phyloP scores from a whole-genome alignment of 1,284 basidiomycete genomes.

The Leccinum angustisporum region DNA sequence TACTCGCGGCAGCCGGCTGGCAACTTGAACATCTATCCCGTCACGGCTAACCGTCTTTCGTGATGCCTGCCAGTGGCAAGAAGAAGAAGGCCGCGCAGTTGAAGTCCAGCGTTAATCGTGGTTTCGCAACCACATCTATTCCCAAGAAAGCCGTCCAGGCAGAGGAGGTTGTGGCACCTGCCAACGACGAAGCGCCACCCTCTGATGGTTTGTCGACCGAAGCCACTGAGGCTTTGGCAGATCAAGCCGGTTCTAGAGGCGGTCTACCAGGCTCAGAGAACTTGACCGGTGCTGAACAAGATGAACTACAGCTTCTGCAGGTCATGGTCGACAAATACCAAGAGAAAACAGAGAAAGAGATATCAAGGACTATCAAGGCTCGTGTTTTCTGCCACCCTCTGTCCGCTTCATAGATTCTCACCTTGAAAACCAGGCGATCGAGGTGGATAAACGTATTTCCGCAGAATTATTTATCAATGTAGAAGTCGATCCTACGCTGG shows the following conservation, averaged over 20 bases:
- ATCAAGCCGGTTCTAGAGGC: conserved; percentile 3
- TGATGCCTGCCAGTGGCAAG: conserved; percentile 61
- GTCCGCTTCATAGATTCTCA: conserved; percentile 5
- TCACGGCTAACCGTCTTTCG: neutral
- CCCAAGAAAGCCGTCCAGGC: conserved; percentile 70
- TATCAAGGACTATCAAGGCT: conserved; percentile 60
- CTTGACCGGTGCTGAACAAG: conserved; percentile 38
- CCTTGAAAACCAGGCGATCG: conserved; percentile 59
- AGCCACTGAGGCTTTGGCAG: conserved; percentile 1
- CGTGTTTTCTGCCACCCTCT: conserved; percentile 4
- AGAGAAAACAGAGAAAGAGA: conserved; percentile 89
- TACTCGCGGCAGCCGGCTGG: neutral
- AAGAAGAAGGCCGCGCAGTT: conserved; percentile 79
- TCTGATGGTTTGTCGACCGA: conserved; percentile 9
- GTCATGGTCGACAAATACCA: conserved; percentile 78
- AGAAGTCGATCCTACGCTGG: conserved; percentile 59
- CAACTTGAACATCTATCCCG: neutral
- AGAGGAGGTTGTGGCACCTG: conserved; percentile 20
- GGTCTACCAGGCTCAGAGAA: conserved; percentile 25
- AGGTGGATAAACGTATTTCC: conserved; percentile 80
- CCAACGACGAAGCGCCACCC: conserved; percentile 15
- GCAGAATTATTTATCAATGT: conserved; percentile 59
- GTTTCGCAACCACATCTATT: conserved; percentile 87
- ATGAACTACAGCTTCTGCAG: conserved; percentile 58
- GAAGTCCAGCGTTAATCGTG: conserved; percentile 66